Evolutionary conservation across 768 basidiomycete species (phyloP).

Genomic region (Polyporus arcularius): DNA sequence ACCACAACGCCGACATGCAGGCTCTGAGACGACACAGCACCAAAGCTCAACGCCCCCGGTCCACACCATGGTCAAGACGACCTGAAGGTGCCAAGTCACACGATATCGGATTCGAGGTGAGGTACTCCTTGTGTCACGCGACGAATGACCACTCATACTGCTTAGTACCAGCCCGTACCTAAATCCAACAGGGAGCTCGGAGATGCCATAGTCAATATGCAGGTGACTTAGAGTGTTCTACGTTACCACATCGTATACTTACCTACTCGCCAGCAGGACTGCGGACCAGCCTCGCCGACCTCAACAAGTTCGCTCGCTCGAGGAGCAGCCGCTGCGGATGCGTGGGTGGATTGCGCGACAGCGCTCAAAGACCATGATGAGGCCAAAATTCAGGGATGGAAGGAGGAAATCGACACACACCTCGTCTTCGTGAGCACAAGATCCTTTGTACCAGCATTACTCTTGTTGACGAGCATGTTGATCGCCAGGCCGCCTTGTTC

Average conservation of each 20-base stretch:
- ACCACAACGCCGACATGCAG: background rate
- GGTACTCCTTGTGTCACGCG: background rate
- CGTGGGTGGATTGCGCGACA: slow-evolving; percentile 19
- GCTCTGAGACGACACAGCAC: background rate
- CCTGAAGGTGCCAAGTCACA: background rate
- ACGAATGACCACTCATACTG: background rate
- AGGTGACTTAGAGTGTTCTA: background rate
- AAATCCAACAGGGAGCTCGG: background rate
- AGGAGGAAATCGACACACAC: slow-evolving; percentile 25
- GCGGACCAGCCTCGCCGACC: background rate
- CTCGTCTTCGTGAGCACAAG: slow-evolving; percentile 24
- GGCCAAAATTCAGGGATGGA: slow-evolving; percentile 20
- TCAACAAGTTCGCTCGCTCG: background rate
- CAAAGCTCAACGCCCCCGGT: background rate
- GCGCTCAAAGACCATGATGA: slow-evolving; percentile 21
- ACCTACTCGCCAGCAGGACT: background rate
- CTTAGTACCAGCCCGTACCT: background rate
- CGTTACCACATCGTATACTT: too few relatives aligned
- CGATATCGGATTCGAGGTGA: background rate
- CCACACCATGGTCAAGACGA: background rate
- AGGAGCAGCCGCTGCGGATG: background rate
- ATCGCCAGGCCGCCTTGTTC: slow-evolving; percentile 14
- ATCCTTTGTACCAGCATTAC: background rate
- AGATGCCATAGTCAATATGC: background rate
- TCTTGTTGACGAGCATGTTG: background rate